Evolutionary conservation across 345 rosid genomes (phyloP), one percentile per base, ranked within the genome.

Genomic region (Acer negundo): DNA sequence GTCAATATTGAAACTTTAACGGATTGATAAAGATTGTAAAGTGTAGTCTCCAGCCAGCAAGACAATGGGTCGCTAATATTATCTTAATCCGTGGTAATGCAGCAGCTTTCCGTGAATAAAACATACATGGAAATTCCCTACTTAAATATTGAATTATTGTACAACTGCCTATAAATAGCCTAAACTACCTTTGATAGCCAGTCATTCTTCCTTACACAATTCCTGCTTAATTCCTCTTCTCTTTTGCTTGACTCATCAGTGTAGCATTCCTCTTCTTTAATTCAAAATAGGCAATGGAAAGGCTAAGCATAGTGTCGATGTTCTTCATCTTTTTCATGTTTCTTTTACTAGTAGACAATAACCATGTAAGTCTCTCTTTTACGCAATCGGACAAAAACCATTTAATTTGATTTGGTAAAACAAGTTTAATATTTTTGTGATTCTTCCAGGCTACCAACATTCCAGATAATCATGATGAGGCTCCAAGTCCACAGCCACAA

Each of bases 401-500:
- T 35, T 35, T 35, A 35, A 35, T 35, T 35, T 4, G 38, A 35
- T 35, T 35, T 5, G 38, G 38, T 35, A 35, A 35, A 35, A 35
- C 5, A 23, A 5, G 7, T 53, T 17, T 44, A 70, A 10, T 51
- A 35, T 4, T 35, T 28, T 70, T 55, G 49, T 46, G 49, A 46
- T 10, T 3, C 35, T 15, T 22, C 24, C 75, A 82, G 90, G 87
- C 80, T 56, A 26, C 28, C 3, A 75, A 49, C 15, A 81, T 73
- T 24, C 51, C 6, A 1, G 83, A 22, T 19, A 9, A 59, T 35
- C 38, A 35, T 35, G 38, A 35, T 59, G 63, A 80, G 75, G 81
- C 88, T 78, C 88, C 88, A 7, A 69, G 84, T 35, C 88, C 88
- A n/a, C 86, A 87, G 46, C 84, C 85, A n/a, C 80, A 81, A 47